A percentile compares a stretch with the other conserved stretches of the same genome.
Evolutionary conservation across 805 yeast genomes (phyloP).

Genomic region (Saccharomycopsis babjevae): DNA sequence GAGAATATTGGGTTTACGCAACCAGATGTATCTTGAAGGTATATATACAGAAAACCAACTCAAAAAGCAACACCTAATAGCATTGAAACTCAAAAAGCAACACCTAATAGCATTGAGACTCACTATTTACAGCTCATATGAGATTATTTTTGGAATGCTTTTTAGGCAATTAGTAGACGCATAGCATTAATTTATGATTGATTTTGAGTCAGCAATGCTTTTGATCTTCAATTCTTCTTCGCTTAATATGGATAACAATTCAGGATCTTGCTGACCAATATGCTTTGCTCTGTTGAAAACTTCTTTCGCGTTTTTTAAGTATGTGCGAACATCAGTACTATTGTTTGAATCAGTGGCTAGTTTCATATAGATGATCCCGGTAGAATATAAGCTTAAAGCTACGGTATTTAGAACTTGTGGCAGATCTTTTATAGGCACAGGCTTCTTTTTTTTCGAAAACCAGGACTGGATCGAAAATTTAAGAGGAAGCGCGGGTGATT

Average conservation of each 20-base stretch:
- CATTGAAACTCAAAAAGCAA: too few relatives aligned
- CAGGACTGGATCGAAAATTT: background rate
- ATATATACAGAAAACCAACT: too few relatives aligned
- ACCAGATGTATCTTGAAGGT: too few relatives aligned
- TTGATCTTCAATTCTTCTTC: background rate
- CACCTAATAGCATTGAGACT: too few relatives aligned
- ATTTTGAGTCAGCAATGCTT: background rate
- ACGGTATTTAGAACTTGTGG: background rate
- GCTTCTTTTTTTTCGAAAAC: background rate
- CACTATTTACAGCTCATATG: too few relatives aligned
- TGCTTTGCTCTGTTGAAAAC: background rate
- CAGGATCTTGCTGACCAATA: background rate
- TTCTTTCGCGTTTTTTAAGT: background rate
- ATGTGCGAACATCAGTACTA: background rate
- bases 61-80: too few relatives aligned
- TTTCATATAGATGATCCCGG: slow-evolving; percentile 2
- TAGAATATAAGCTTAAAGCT: slow-evolving; percentile 1
- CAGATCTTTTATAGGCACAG: background rate
- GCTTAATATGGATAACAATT: background rate
- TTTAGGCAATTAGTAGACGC: too few relatives aligned
- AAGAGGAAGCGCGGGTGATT: background rate
- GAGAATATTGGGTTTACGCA: too few relatives aligned
- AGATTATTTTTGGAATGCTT: too few relatives aligned
- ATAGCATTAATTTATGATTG: background rate
- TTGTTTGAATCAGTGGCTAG: background rate